These are phyloP conservation scores for Arxiozyma bovina DNA, from an alignment of 1,139 yeast genomes.

Conservation along the genomic window DNA sequence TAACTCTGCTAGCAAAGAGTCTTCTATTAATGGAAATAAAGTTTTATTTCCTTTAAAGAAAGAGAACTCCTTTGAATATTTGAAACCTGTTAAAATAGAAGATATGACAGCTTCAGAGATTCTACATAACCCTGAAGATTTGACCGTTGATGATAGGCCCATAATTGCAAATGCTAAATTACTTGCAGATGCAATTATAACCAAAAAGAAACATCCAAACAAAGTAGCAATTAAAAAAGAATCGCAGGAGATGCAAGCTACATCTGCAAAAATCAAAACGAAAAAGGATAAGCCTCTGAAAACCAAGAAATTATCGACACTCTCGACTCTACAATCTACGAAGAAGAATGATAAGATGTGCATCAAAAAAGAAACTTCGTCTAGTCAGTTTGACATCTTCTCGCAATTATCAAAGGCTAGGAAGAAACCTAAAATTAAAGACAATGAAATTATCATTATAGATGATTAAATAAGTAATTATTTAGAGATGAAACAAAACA, in stretches of 20 bases:
- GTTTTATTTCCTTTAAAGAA: neutral
- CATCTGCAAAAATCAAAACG: neutral
- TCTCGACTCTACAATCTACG: neutral
- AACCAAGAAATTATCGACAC: neutral
- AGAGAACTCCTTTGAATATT: slow-evolving; percentile 1
- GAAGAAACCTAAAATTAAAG: slow-evolving; percentile 22
- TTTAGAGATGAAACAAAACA: neutral
- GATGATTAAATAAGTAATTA: too few species aligned
- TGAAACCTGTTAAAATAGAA: slow-evolving; percentile 5
- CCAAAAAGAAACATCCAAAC: neutral
- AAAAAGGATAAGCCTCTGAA: neutral
- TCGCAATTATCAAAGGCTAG: slow-evolving; percentile 27
- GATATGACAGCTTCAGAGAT: slow-evolving; percentile 29
- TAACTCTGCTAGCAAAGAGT: too few species aligned
- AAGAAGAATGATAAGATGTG: slow-evolving; percentile 4
- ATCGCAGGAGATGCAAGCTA: neutral
- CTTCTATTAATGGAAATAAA: neutral
- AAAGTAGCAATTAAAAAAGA: neutral
- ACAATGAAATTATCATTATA: slow-evolving; percentile 21
- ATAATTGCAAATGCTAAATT: slow-evolving; percentile 27
- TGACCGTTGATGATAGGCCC: slow-evolving; percentile 25
- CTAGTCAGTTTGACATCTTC: slow-evolving; percentile 25
- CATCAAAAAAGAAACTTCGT: slow-evolving; percentile 19
- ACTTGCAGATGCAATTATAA: slow-evolving; percentile 23
- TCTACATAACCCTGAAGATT: slow-evolving; percentile 26